These are phyloP conservation scores for Boletus speciosus DNA, from an alignment of 768 basidiomycete species.

Conservation along the genomic window DNA sequence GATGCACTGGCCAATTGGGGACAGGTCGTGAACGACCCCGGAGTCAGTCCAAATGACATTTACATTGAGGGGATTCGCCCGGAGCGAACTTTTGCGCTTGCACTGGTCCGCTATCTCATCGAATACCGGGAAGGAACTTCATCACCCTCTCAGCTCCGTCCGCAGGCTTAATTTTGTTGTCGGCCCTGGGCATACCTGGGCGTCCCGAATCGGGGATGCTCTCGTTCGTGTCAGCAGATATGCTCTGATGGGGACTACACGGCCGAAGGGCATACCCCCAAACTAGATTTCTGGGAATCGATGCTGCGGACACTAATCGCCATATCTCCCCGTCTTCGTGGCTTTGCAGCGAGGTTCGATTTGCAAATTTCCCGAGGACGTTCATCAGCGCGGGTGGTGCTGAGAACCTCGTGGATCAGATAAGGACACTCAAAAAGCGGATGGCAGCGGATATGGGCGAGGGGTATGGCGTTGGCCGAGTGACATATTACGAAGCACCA, in stretches of 20 bases:
- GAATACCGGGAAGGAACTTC: constrained; percentile 33
- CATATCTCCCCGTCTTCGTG: constrained; percentile 56
- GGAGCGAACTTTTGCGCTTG: constrained; percentile 68
- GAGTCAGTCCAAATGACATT: constrained; percentile 56
- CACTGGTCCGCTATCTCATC: constrained; percentile 54
- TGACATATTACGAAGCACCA: constrained; percentile 26
- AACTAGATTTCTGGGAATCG: constrained; percentile 36
- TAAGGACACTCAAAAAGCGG: constrained; percentile 21
- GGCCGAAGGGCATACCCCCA: constrained; percentile 32
- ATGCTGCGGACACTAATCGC: constrained; percentile 42
- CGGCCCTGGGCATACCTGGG: constrained; percentile 17
- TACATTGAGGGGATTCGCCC: constrained; percentile 67
- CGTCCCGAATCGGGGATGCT: constrained; percentile 11
- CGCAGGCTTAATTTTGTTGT: constrained; percentile 16
- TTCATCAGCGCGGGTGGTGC: constrained; percentile 30
- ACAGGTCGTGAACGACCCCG: constrained; percentile 49
- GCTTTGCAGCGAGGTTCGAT: constrained; percentile 32
- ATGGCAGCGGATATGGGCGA: constrained; percentile 34
- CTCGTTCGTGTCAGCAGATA: constrained; percentile 2
- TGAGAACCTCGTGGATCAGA: constrained; percentile 37
- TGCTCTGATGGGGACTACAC: constrained; percentile 29
- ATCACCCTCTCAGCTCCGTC: constrained; percentile 7
- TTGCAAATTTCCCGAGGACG: constrained; percentile 34
- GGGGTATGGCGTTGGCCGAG: constrained; percentile 18
- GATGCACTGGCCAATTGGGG: constrained; percentile 57